Evolutionary conservation across 257 asterid genomes (phyloP), one percentile per base, ranked within the genome.

Genomic region (Galeopsis tetrahit): DNA sequence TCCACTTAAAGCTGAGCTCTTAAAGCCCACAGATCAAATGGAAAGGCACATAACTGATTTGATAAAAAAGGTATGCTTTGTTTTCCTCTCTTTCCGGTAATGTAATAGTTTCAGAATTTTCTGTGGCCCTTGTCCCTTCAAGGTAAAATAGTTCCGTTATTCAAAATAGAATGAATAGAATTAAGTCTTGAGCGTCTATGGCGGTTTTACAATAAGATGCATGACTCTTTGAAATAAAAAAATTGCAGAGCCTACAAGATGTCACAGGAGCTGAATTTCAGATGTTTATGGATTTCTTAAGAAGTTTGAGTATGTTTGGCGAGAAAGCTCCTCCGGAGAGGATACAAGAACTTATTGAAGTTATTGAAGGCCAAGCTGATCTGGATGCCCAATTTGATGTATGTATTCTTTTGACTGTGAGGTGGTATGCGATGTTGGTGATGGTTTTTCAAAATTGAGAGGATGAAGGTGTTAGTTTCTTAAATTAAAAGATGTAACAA

Each of bases 211-310:
- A 58, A 33, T 61, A 36, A 74, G 32, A 46, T 77, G 78, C 76
- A 59, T 68, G 61, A 61, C 68, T 67, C 10, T 10, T 61, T 76
- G 70, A 48, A 48, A n/a, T 75, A 34, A 52, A 55, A 55, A 69
- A 69, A 59, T 80, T 89, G 82, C 92, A 93, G 98, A 85, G 95
- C 79, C 80, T 93, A 66, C 98, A 89, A 86, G 98, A 93, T 79
- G 98, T 93, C 79, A 93, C 96, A 14, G 98, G 98, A 69, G 86
- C 89, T n/a, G 98, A 93, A 78, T 93, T 93, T 82, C 85, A 93
- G 80, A 86, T 90, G 96, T 90, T 90, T 77, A 89, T 93, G 88
- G 97, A 93, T 80, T 93, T 93, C 70, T 81, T 93, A 51, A 88
- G 79, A 77, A 90, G 88, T 78, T 79, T 93, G 81, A 86, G 79